A percentile compares a stretch with the other conserved stretches of the same genome.
Conservation (phyloP, 1,284 basidiomycete genomes). For the Hypsizygus ulmarius region DNA sequence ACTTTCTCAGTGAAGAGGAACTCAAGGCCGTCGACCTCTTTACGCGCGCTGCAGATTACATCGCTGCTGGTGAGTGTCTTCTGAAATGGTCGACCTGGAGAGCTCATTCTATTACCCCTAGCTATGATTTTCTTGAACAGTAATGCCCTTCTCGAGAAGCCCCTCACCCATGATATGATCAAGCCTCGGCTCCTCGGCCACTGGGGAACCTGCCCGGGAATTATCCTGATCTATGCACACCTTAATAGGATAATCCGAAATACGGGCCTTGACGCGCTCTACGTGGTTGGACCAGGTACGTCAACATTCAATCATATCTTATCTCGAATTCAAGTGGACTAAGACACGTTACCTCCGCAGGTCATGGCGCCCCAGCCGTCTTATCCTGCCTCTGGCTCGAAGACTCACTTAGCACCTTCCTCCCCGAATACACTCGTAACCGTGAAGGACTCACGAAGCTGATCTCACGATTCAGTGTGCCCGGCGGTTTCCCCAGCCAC, state of each 20-base stretch:
- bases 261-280: conserved; percentile 57
- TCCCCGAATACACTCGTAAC: conserved; percentile 69
- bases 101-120: conserved; percentile 23
- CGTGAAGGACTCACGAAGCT: conserved; percentile 63
- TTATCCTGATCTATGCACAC: conserved; percentile 79
- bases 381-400: conserved; percentile 82
- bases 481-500: conserved; percentile 68
- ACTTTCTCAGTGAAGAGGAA: conserved; percentile 48
- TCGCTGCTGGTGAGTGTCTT: conserved; percentile 51
- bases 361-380: conserved; percentile 81
- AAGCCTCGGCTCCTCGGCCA: conserved; percentile 78
- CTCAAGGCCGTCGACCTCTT: conserved; percentile 51
- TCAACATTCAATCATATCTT: neutral
- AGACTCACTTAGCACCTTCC: conserved; percentile 72
- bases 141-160: conserved; percentile 66
- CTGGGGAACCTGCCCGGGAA: conserved; percentile 78
- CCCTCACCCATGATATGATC: conserved; percentile 64
- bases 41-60: conserved; percentile 60
- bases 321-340: neutral
- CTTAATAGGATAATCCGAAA: conserved; percentile 73
- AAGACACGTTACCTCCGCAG: no score
- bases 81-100: neutral
- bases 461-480: conserved; percentile 61
- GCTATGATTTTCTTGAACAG: conserved; percentile 81
- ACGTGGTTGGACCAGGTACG: conserved; percentile 68